Base-by-base conservation (phyloP, 139 green algal genomes). In the Haematococcus sp. region DNA sequence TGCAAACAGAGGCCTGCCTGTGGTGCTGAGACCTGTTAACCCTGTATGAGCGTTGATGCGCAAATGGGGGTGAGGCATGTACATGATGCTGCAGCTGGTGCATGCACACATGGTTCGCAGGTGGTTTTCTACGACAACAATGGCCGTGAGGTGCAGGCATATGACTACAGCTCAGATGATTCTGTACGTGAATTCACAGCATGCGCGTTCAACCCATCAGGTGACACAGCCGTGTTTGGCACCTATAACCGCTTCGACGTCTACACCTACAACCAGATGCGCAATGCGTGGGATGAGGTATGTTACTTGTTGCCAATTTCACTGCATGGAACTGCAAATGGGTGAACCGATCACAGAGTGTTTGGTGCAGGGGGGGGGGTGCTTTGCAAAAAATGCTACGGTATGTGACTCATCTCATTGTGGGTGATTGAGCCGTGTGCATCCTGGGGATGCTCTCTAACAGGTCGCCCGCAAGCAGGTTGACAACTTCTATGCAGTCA, bases 51-150 rank as follows among this genome's bases (percentile, higher is more conserved):
- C n/a, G n/a, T n/a, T n/a, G n/a, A n/a, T n/a, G n/a, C n/a, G n/a
- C n/a, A n/a, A n/a, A n/a, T n/a, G n/a, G n/a, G n/a, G n/a, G n/a
- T n/a, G n/a, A n/a, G n/a, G n/a, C n/a, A n/a, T n/a, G n/a, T n/a
- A n/a, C n/a, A n/a, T n/a, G n/a, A n/a, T n/a, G n/a, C n/a, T n/a
- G n/a, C n/a, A n/a, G n/a, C n/a, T n/a, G n/a, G n/a, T n/a, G 40
- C 7, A 49, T 49, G 40, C 40, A 49, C 40, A 7, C 55, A 30
- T 34, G n/a, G 55, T 25, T 63, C 52, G 1, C 81, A 88, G 76
- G 84, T 94, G 30, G 85, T 89, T 1, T 91, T 94, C 34, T 95
- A 93, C 67, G 83, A 91, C 63, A 55, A 31, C 17, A 79, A 80
- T 19, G 89, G 86, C 15, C 67, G 68, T 19, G 75, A 88, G 71